Evolutionary conservation across 2,329 filamentous ascomycete species (phyloP).

Genomic region (Fusarium floridanum): DNA sequence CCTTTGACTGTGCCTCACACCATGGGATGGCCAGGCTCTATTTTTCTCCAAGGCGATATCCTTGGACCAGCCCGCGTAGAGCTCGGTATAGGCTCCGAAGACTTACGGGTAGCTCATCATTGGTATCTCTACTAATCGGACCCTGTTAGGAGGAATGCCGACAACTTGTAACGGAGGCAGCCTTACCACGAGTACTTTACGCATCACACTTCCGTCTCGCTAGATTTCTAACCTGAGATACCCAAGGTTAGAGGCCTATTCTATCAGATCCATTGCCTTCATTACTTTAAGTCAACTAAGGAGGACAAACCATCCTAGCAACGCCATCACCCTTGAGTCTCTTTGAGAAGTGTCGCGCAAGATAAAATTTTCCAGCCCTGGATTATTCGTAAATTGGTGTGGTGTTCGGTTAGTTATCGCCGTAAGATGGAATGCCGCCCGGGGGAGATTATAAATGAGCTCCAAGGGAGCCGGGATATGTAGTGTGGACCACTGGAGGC

Average conservation of each 20-base stretch:
- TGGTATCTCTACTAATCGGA: background rate
- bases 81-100: background rate
- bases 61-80: background rate
- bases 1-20: background rate
- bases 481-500: conserved; percentile 19
- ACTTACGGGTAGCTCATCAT: background rate
- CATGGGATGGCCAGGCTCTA: background rate
- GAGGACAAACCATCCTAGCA: background rate
- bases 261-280: background rate
- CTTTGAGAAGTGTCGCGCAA: background rate
- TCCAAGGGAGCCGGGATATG: background rate
- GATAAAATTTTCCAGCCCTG: background rate
- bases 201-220: background rate
- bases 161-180: background rate
- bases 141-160: background rate
- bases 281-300: background rate
- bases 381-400: background rate
- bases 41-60: background rate
- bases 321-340: background rate
- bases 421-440: background rate
- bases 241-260: background rate
- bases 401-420: background rate
- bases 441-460: background rate
- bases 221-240: background rate
- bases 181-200: background rate